Conservation (phyloP, 2,329 filamentous ascomycete species). For the Fusarium sp. region DNA sequence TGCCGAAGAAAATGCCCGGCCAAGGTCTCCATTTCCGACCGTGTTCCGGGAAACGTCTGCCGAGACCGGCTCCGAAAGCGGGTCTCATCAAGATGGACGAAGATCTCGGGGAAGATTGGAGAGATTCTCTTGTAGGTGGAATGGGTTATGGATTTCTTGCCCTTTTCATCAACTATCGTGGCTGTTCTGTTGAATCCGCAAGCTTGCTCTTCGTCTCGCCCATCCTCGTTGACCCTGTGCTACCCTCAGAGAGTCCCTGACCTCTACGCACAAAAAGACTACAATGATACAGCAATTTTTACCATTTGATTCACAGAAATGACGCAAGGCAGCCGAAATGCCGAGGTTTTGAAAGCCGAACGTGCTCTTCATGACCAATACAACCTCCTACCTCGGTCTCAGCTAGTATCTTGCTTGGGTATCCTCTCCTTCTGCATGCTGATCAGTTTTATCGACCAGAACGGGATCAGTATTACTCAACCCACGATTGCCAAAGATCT, state of each 20-base stretch:
- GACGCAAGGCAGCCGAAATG: background rate
- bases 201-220: background rate
- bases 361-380: background rate
- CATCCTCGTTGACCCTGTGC: too few species aligned
- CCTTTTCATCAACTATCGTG: background rate
- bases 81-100: background rate
- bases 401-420: background rate
- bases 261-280: background rate
- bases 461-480: background rate
- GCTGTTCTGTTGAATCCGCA: background rate
- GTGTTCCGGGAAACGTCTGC: background rate
- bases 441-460: background rate
- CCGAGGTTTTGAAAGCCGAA: background rate
- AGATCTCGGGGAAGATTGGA: background rate
- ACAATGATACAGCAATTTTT: background rate
- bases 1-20: background rate
- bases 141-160: background rate
- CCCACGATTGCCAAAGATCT: background rate
- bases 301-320: background rate
- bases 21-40: background rate
- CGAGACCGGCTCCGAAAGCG: background rate
- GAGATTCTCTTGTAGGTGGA: background rate
- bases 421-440: background rate
- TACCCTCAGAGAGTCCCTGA: too few species aligned
- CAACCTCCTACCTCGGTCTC: background rate